Evolutionary conservation across 495 filamentous ascomycete species (phyloP), one percentile per base, ranked within the genome.

Genomic region (Saxispiralis lemnorum): DNA sequence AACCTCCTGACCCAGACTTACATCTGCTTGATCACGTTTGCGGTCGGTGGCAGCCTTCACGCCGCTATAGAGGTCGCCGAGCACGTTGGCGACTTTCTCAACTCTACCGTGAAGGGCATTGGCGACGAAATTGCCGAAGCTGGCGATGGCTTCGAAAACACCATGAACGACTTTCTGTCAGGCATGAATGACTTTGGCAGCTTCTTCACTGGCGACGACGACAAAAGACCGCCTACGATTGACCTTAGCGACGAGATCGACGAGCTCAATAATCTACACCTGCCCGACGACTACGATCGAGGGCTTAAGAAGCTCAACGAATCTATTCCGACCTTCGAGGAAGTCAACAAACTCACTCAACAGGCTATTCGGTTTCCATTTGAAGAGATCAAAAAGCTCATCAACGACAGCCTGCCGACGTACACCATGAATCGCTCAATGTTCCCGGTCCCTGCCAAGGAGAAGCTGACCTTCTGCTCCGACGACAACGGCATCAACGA

Each of bases 1-100:
- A 82, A 89, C 58, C 73, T 93, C 64, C 71, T 93, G 63, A 84
- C 82, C 28, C 76, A 75, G 38, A 93, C 83, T 5, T 95, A 92
- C 55, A 67, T 83, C 45, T 97, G 89, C 54, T 66, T 97, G 18
- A 80, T 85, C 53, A 78, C 78, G 10, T 66, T 93, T 49, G 79
- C 80, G 11, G 72, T 95, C 34, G 67, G 76, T 41, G 83, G 84
- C 38, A 80, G 73, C 51, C 64, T 93, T 35, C 72, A 80, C 21
- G 76, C 73, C 28, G 78, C 79, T 0, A 62, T 81, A 35, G 62
- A 69, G 31, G 63, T 84, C 30, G 70, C 84, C 19, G 67, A 84
- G 52, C 76, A 83, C 34, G 80, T 79, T 17, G 69, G 73, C 20
- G 65, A 78, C 39, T 71, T 72, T 43, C 68, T 95, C 50, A 92